Evolutionary conservation across 805 yeast species (phyloP), one percentile per base, ranked within the genome.

Genomic region (Schwanniomyces yamadae): DNA sequence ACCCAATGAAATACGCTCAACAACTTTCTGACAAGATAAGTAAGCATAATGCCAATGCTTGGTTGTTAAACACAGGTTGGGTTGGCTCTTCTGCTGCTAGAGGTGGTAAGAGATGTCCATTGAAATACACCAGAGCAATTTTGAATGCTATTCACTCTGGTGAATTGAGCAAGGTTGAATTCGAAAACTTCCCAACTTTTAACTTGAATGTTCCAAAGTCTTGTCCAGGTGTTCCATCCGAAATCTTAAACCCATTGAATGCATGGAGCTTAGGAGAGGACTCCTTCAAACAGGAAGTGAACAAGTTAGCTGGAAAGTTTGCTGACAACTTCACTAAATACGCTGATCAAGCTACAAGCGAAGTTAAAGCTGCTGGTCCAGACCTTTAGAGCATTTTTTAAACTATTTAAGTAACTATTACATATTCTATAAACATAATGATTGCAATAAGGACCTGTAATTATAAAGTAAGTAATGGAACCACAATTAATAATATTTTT

Each of bases 61-160:
- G 96, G 96, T 78, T 91, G 64, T 78, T 91, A 61, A 91, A 91
- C 74, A 91, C 99, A 49, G 99, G 99, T 46, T 91, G 99, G 99
- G 87, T 90, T 47, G 99, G 99, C 44, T 80, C 90, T 52, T 84
- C 95, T 42, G 95, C 86, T 49, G 73, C 87, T 37, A 77, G 80
- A 62, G 98, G 97, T 54, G 99, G 98, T 61, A 84, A 87, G 75
- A 84, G 99, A 73, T 91, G 98, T 72, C 91, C 98, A 41, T 79
- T 91, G 68, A 91, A 91, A 69, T 91, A 88, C 80, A 91, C 99
- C 43, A 84, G 99, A 73, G 95, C 96, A 40, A 90, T 91, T 46
- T 74, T 91, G 60, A 96, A 91, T 63, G 82, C 96, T 27, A 89
- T 91, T 55, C 98, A 91, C 70, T 78, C 88, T 49, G 99, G 98